Percentiles rank a stretch among this genome's conserved stretches.
Conservation (phyloP, 495 filamentous ascomycete species). For the Trichoderma asperelloides region DNA sequence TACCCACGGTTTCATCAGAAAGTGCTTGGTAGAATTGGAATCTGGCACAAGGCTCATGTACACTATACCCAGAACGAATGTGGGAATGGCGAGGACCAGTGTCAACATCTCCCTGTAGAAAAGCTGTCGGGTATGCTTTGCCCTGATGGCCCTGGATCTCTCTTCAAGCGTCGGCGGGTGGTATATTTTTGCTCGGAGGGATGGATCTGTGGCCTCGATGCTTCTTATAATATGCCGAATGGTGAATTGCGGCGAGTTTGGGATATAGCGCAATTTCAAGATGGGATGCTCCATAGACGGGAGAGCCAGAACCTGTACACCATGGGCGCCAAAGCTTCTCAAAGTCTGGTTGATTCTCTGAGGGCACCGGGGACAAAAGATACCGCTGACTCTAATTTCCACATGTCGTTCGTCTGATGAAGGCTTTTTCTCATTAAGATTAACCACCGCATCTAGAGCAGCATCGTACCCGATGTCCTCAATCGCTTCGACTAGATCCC, state of each 20-base stretch:
- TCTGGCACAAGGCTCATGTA: slow-evolving; percentile 74
- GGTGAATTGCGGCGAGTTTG: slow-evolving; percentile 60
- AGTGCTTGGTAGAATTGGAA: slow-evolving; percentile 45
- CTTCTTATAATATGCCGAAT: slow-evolving; percentile 62
- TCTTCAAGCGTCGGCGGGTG: slow-evolving; percentile 83
- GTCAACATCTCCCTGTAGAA: slow-evolving; percentile 60
- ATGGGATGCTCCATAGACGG: slow-evolving; percentile 49
- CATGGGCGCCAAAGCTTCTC: slow-evolving; percentile 25
- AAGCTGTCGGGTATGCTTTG: slow-evolving; percentile 51
- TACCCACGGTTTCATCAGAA: slow-evolving; percentile 61
- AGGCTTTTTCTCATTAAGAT: slow-evolving; percentile 16
- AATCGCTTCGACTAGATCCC: slow-evolving; percentile 57
- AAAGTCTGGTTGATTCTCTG: slow-evolving; percentile 43
- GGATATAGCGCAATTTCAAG: slow-evolving; percentile 61
- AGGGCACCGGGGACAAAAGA: slow-evolving; percentile 84
- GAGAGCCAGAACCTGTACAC: slow-evolving; percentile 36
- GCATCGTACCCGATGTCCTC: slow-evolving; percentile 78
- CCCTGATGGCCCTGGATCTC: slow-evolving; percentile 61
- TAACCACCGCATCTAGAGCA: slow-evolving; percentile 43
- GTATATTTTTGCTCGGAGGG: slow-evolving; percentile 60
- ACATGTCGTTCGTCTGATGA: slow-evolving; percentile 44
- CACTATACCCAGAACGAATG: slow-evolving; percentile 82
- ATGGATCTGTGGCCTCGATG: slow-evolving; percentile 54
- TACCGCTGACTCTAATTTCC: slow-evolving; percentile 63
- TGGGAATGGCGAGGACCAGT: slow-evolving; percentile 69